These are phyloP conservation scores for Tinospora cordifolia DNA, from an alignment of 164 flowering plant genomes.

Conservation along the genomic window DNA sequence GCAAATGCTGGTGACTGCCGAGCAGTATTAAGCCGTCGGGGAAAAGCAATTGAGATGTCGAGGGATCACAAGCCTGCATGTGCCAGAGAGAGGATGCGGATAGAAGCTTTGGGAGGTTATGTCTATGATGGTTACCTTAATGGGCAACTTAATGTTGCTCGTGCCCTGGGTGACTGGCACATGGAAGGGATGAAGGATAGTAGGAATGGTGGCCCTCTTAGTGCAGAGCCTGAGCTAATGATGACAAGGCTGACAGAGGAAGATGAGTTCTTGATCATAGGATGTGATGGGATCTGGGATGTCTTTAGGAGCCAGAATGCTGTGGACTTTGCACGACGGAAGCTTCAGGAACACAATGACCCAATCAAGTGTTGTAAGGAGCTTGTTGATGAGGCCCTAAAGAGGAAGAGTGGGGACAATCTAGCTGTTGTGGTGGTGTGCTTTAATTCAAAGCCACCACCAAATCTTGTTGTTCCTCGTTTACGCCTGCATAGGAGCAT, in stretches of 20 bases:
- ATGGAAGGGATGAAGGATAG: conserved; percentile 70
- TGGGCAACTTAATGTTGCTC: conserved; percentile 85
- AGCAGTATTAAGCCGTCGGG: conserved; percentile 86
- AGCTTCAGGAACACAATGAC: conserved; percentile 85
- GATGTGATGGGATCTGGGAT: conserved; percentile 98
- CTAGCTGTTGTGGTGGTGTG: conserved; percentile 76
- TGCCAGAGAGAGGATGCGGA: conserved; percentile 52
- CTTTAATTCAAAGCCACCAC: conserved; percentile 71
- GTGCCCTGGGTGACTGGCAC: conserved; percentile 98
- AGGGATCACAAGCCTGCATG: conserved; percentile 86
- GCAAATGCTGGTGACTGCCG: conserved; percentile 98
- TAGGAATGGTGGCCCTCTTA: conserved; percentile 67
- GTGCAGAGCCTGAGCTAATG: conserved; percentile 86
- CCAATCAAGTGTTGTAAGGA: conserved; percentile 68
- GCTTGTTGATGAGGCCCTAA: conserved; percentile 74
- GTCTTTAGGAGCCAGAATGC: conserved; percentile 93
- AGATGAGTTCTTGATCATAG: conserved; percentile 87
- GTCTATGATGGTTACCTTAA: conserved; percentile 81
- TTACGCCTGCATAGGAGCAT: conserved; percentile 74
- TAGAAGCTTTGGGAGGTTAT: conserved; percentile 82
- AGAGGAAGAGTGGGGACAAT: conserved; percentile 79
- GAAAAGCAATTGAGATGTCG: conserved; percentile 93
- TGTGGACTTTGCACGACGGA: conserved; percentile 80
- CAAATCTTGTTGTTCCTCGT: conserved; percentile 63
- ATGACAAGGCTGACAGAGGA: conserved; percentile 53